Evolutionary conservation across 257 asterid species (phyloP).

Genomic region (Solanum lycopersicoides): DNA sequence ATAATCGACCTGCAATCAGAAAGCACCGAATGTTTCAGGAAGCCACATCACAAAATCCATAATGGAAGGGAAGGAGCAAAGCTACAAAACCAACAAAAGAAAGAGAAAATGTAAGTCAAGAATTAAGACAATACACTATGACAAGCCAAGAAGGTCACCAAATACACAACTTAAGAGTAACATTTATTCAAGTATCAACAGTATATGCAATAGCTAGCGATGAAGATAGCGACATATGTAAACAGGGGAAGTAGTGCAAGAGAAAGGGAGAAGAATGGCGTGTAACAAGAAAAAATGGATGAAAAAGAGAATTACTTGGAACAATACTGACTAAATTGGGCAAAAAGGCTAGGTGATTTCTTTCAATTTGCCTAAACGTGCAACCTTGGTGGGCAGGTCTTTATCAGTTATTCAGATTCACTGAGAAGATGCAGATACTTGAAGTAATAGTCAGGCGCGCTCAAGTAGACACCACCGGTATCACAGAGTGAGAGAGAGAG

Average conservation of each 20-base stretch:
- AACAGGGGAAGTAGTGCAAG: neutral
- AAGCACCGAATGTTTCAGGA: neutral
- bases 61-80: neutral
- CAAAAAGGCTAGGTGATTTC: neutral
- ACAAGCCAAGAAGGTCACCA: neutral
- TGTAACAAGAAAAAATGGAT: neutral
- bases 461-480: neutral
- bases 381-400: neutral
- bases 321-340: neutral
- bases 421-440: neutral
- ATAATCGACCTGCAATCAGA: constrained; percentile 56
- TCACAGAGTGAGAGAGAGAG: neutral
- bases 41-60: neutral
- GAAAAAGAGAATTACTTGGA: neutral
- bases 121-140: neutral
- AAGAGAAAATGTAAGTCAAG: neutral
- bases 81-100: neutral
- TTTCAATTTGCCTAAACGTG: neutral
- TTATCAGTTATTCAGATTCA: neutral
- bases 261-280: neutral
- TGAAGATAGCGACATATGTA: neutral
- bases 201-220: neutral
- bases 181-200: neutral
- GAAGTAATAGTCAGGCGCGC: neutral
- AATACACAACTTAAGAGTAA: neutral